phyloP scores from a whole-genome alignment of 2,329 filamentous ascomycete genomes.

The Colletotrichum sp. region DNA sequence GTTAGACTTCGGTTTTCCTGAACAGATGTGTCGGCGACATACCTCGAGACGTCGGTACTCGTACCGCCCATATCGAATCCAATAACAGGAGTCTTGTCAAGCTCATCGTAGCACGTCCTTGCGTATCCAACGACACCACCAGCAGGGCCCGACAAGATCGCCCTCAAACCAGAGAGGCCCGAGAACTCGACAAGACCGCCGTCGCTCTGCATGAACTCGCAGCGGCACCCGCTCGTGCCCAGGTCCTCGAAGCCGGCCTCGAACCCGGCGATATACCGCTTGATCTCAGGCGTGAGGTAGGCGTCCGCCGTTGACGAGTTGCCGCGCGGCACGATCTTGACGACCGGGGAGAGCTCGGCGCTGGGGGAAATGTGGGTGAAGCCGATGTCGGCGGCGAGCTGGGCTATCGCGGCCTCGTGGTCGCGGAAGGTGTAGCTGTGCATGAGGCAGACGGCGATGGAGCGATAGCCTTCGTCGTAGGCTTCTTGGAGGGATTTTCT shows the following conservation, averaged over 20 bases:
- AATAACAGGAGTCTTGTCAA: conserved; percentile 72
- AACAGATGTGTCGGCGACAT: conserved; percentile 41
- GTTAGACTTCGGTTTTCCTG: not conserved
- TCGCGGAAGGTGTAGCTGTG: conserved; percentile 75
- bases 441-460: conserved; percentile 74
- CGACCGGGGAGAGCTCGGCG: conserved; percentile 59
- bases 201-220: conserved; percentile 76
- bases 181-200: conserved; percentile 58
- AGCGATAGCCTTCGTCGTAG: conserved; percentile 65
- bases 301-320: conserved; percentile 81
- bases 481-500: conserved; percentile 62
- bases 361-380: conserved; percentile 66
- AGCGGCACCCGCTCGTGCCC: conserved; percentile 53
- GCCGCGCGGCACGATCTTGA: conserved; percentile 76
- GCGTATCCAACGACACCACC: conserved; percentile 82
- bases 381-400: conserved; percentile 44
- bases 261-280: conserved; percentile 66
- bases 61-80: conserved; percentile 78
- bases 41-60: conserved; percentile 75
- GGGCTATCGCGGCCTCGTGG: conserved; percentile 50
- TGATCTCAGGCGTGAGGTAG: conserved; percentile 76
- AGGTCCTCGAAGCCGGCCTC: conserved; percentile 55
- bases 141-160: conserved; percentile 77
- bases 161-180: conserved; percentile 70
- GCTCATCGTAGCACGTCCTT: conserved; percentile 73